Conservation (phyloP, 2,329 filamentous ascomycete species). For the Endothia cerciana region DNA sequence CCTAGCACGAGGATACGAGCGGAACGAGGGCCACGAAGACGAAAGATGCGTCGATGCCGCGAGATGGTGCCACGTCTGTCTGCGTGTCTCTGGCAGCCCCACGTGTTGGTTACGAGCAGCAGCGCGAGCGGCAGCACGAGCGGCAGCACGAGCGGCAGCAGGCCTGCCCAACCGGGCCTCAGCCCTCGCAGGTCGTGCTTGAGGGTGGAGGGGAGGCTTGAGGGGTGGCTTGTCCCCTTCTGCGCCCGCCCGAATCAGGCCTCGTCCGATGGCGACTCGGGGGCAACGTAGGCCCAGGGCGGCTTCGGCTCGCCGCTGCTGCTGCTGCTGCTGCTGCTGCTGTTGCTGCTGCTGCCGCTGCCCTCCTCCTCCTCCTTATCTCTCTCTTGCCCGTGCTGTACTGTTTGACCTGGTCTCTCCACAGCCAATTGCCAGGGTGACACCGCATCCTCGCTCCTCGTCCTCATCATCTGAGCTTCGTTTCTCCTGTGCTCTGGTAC, state of each 20-base stretch:
- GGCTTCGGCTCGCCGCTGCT: neutral
- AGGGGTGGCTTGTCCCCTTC: neutral
- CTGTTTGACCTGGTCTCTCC: neutral
- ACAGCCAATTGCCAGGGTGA: neutral
- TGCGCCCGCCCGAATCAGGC: neutral
- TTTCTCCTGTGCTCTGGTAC: slow-evolving; percentile 9
- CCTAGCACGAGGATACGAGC: neutral
- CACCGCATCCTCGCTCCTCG: neutral
- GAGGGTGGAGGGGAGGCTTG: too few relatives aligned
- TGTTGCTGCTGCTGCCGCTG: too few relatives aligned
- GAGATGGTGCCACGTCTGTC: slow-evolving; percentile 13
- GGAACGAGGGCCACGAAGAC: neutral
- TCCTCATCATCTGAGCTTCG: slow-evolving; percentile 5
- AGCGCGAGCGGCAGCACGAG: neutral
- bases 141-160: neutral
- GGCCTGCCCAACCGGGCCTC: neutral
- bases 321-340: too few relatives aligned
- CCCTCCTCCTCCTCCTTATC: neutral
- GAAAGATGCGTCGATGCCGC: neutral
- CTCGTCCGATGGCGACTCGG: neutral
- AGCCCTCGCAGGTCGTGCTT: too few relatives aligned
- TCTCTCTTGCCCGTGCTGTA: neutral
- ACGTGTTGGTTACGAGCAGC: slow-evolving; percentile 5
- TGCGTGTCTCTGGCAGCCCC: neutral
- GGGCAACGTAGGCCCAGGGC: neutral